A percentile compares a stretch with the other conserved stretches of the same genome.
Conservation (phyloP, 2,329 filamentous ascomycete genomes). For the Kalmusia sp. region DNA sequence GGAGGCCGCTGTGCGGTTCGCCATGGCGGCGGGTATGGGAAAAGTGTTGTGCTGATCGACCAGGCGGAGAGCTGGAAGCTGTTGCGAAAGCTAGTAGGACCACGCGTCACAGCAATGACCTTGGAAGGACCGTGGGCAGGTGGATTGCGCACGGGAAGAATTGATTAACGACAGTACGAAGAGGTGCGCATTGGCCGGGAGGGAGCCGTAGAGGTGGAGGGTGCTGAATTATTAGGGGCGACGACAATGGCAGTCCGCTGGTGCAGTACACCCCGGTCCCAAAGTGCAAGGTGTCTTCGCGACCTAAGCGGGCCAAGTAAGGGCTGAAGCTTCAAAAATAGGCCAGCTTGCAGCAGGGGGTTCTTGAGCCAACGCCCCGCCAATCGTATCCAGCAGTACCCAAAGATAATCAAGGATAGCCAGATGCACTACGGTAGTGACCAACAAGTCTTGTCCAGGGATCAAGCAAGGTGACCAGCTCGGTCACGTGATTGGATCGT, state of each 20-base stretch:
- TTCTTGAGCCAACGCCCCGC: too few relatives aligned
- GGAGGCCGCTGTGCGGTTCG: slow-evolving; percentile 38
- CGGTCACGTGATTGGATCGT: neutral
- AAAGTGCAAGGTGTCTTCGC: slow-evolving; percentile 40
- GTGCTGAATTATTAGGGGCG: slow-evolving; percentile 22
- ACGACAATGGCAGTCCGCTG: slow-evolving; percentile 16
- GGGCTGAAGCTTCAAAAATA: slow-evolving; percentile 23
- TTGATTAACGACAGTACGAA: slow-evolving; percentile 46
- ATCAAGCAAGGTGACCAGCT: too few relatives aligned
- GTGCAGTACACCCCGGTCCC: slow-evolving; percentile 34
- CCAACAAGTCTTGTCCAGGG: neutral
- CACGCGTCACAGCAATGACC: neutral
- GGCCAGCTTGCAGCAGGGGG: slow-evolving; percentile 16
- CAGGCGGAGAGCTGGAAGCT: slow-evolving; percentile 23
- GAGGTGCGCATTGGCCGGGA: slow-evolving; percentile 29
- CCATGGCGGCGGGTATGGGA: slow-evolving; percentile 40
- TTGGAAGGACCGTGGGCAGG: neutral
- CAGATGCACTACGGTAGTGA: too few relatives aligned
- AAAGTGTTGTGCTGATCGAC: slow-evolving; percentile 25
- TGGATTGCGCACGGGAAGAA: slow-evolving; percentile 11
- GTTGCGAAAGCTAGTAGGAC: slow-evolving; percentile 12
- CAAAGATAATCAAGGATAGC: too few relatives aligned
- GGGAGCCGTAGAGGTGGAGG: slow-evolving; percentile 23
- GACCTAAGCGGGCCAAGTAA: slow-evolving; percentile 20
- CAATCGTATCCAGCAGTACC: too few relatives aligned